phyloP scores from a whole-genome alignment of 1,139 yeast genomes.

The Chernovozyma aurita region DNA sequence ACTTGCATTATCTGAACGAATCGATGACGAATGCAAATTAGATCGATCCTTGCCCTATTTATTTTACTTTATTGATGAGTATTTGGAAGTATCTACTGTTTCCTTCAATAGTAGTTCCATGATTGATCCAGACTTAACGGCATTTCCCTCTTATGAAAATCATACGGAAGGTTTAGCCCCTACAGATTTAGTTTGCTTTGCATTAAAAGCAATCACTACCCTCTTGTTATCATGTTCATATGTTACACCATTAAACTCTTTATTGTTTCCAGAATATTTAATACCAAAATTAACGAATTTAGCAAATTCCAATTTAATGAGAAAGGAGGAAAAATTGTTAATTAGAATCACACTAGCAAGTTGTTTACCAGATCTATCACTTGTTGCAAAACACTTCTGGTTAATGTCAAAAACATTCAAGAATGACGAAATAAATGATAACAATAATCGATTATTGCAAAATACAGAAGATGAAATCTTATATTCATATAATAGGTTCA shows the following conservation, averaged over 20 bases:
- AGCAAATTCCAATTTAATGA: slow-evolving; percentile 23
- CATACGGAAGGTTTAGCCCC: slow-evolving; percentile 8
- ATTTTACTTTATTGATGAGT: slow-evolving; percentile 42
- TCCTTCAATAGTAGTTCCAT: not conserved
- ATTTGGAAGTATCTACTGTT: slow-evolving; percentile 14
- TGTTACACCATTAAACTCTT: slow-evolving; percentile 70
- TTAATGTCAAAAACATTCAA: slow-evolving; percentile 60
- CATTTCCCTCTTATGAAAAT: slow-evolving; percentile 1
- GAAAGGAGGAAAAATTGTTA: slow-evolving; percentile 29
- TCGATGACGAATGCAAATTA: slow-evolving; percentile 78
- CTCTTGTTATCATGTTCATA: slow-evolving; percentile 60
- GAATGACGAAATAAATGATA: slow-evolving; percentile 19
- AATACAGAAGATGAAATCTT: slow-evolving; percentile 8
- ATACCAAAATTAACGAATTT: slow-evolving; percentile 62
- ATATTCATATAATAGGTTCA: slow-evolving; percentile 16
- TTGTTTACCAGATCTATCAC: slow-evolving; percentile 67
- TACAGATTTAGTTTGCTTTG: slow-evolving; percentile 53
- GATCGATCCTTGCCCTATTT: slow-evolving; percentile 84
- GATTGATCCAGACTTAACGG: not conserved
- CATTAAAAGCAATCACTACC: slow-evolving; percentile 57
- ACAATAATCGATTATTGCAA: not conserved
- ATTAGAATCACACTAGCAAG: slow-evolving; percentile 68
- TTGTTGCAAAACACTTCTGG: slow-evolving; percentile 58
- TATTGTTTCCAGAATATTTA: slow-evolving; percentile 75
- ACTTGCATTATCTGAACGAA: slow-evolving; percentile 68